These are phyloP conservation scores for Mercurialis annua DNA, from an alignment of 345 rosid genomes.

Conservation along the genomic window DNA sequence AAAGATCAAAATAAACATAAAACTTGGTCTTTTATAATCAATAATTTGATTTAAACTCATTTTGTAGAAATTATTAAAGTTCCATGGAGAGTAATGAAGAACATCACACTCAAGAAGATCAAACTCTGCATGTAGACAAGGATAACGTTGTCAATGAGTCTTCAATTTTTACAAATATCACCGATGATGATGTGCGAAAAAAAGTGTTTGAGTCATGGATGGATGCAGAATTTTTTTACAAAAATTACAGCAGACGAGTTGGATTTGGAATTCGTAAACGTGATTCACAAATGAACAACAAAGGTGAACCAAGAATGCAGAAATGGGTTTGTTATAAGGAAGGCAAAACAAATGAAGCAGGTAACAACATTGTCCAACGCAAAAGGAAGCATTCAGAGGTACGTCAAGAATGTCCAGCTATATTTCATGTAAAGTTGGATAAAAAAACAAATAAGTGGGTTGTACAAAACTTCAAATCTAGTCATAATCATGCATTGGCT, in stretches of 20 bases:
- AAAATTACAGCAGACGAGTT: neutral
- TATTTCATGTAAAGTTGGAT: neutral
- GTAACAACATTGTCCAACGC: neutral
- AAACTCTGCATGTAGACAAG: too few species aligned
- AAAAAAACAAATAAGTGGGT: neutral
- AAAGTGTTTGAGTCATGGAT: neutral
- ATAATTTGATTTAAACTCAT: too few species aligned
- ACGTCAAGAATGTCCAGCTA: neutral
- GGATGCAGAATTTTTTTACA: neutral
- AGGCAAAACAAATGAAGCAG: neutral
- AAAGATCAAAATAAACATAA: too few species aligned
- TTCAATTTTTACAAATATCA: too few species aligned
- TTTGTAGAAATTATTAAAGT: too few species aligned
- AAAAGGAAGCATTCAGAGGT: neutral
- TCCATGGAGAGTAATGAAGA: too few species aligned
- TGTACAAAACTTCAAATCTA: neutral
- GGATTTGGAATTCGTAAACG: neutral
- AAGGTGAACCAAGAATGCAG: neutral
- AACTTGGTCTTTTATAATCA: too few species aligned
- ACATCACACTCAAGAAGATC: too few species aligned
- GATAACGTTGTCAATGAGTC: too few species aligned
- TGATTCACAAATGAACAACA: neutral
- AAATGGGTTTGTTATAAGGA: too few species aligned
- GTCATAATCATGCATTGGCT: neutral
- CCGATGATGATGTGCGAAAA: too few species aligned